Evolutionary conservation across 345 rosid species (phyloP), one percentile per base, ranked within the genome.

Genomic region (Eucalyptus tenuipes): DNA sequence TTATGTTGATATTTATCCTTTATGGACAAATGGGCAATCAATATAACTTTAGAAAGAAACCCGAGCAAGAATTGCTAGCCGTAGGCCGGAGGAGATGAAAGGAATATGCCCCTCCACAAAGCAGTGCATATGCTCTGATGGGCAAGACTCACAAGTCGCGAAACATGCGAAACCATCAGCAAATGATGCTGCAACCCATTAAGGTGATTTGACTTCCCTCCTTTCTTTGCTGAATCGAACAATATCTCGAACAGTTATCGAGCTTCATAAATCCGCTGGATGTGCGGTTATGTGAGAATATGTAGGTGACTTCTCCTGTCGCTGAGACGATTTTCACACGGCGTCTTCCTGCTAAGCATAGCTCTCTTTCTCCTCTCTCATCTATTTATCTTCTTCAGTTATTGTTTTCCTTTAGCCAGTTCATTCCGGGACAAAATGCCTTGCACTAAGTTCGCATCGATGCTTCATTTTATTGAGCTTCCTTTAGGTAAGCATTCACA

Each of bases 101-200:
- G 71, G 99, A 95, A 90, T 94, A 93, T 91, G 97, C 97, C 50
- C 96, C 99, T 81, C 95, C 95, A 40, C 99, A 98, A 91, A 95
- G 98, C 90, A 96, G 99, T 37, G 96, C 96, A 40, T 95, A 95
- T 90, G 98, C 98, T 29, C 91, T 94, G 89, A 97, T 96, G 99
- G 98, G 99, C 55, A 95, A 93, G 92, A 96, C 96, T 71, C 97
- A 94, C 90, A 94, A 95, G 92, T 93, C 95, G 85, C 92, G 88
- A 49, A 94, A 94, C 90, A 93, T 93, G 95, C 95, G 95, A 97
- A 98, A 92, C 99, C 99, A 6, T 95, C 98, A 47, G 95, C 99
- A 85, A 92, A 97, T 37, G 99, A 96, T 92, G 97, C 94, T 64
- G 97, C 99, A 85, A 92, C 93, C 24, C 52, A 95, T 96, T 88